Percentiles rank a stretch among this genome's conserved stretches.
These are phyloP conservation scores for Ramalina intermedia DNA, from an alignment of 495 filamentous ascomycete genomes.

Conservation along the genomic window DNA sequence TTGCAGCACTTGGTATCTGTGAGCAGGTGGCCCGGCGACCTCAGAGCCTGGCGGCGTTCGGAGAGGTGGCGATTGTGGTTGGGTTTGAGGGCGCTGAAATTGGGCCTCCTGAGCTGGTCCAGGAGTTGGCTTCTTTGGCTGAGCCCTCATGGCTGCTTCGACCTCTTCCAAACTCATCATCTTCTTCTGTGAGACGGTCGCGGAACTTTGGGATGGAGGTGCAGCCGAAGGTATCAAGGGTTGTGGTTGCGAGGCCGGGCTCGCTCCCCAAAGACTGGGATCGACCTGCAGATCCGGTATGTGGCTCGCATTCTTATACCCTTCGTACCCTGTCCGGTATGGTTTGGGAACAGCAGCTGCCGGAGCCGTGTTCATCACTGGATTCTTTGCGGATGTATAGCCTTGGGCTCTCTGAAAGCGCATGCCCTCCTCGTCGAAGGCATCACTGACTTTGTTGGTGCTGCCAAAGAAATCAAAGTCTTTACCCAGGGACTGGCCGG, in stretches of 20 bases:
- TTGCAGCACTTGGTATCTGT: constrained; percentile 28
- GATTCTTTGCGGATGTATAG: neutral
- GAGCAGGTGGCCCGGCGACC: constrained; percentile 4
- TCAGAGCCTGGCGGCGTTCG: neutral
- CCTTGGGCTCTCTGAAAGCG: constrained; percentile 56
- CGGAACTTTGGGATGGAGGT: constrained; percentile 11
- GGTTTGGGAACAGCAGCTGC: constrained; percentile 39
- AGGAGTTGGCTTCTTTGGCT: constrained; percentile 34
- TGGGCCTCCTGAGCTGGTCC: constrained; percentile 23
- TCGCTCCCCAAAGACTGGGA: constrained; percentile 79
- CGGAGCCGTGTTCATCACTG: constrained; percentile 20
- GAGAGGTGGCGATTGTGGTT: neutral
- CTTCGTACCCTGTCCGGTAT: constrained; percentile 71
- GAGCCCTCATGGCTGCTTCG: constrained; percentile 77
- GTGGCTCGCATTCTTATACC: constrained; percentile 59
- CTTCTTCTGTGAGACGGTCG: constrained; percentile 41
- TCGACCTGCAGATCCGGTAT: constrained; percentile 82
- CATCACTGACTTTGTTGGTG: constrained; percentile 71
- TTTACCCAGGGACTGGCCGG: constrained; percentile 48
- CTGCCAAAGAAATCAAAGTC: constrained; percentile 96
- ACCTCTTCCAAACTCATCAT: constrained; percentile 97
- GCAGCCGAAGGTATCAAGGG: neutral
- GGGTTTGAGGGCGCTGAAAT: constrained; percentile 18
- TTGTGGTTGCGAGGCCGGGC: constrained; percentile 19
- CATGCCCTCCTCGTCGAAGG: constrained; percentile 77